These are phyloP conservation scores for Talinum fruticosum DNA, from an alignment of 148 eudicot genomes.

Conservation along the genomic window DNA sequence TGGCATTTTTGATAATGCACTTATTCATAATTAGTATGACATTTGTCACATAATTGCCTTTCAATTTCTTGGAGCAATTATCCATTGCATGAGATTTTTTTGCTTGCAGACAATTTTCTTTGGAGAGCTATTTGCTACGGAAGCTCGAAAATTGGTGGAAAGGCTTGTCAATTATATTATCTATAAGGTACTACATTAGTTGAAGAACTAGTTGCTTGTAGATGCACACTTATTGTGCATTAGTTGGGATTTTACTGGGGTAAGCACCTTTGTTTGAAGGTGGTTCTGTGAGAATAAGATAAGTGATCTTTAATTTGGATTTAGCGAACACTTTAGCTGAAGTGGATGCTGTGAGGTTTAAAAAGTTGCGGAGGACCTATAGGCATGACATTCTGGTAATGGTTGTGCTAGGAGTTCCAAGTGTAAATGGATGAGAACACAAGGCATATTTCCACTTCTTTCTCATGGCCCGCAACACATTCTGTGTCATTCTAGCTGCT, in stretches of 20 bases:
- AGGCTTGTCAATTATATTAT: slow-evolving; percentile 81
- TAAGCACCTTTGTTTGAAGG: background rate
- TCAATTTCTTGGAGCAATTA: background rate
- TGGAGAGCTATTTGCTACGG: slow-evolving; percentile 65
- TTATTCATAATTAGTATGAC: background rate
- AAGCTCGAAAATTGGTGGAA: slow-evolving; percentile 78
- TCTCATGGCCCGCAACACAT: too few relatives aligned
- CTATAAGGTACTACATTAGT: slow-evolving; percentile 58
- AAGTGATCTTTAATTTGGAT: background rate
- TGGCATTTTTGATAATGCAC: too few relatives aligned
- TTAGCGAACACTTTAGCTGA: background rate
- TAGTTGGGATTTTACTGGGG: background rate
- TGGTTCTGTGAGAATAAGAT: background rate
- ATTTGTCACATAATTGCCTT: background rate
- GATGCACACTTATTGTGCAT: slow-evolving; percentile 3
- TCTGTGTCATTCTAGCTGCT: too few relatives aligned
- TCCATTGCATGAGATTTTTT: slow-evolving; percentile 9
- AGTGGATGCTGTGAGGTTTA: background rate
- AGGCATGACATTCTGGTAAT: background rate
- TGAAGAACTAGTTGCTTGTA: background rate
- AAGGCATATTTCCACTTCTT: too few relatives aligned
- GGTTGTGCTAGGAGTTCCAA: background rate
- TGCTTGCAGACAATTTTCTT: slow-evolving; percentile 74
- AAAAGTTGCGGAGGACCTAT: background rate
- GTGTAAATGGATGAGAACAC: too few relatives aligned